Percentiles rank a stretch among this genome's conserved stretches.
phyloP scores from a whole-genome alignment of 495 filamentous ascomycete genomes.

The Stereocaulon alpinum region DNA sequence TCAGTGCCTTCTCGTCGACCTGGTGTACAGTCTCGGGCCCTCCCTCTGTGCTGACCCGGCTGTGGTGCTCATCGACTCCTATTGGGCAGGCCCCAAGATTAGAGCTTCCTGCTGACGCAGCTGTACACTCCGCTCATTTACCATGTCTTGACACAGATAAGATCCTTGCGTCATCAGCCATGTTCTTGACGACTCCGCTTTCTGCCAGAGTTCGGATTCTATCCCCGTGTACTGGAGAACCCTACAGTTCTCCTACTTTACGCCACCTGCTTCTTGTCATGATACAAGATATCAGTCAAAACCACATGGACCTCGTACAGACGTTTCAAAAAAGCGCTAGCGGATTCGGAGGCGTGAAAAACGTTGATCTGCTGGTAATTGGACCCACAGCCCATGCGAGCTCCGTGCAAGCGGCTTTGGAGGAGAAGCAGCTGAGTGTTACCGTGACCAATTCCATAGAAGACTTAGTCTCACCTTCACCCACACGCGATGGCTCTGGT shows the following conservation, averaged over 20 bases:
- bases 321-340: constrained; percentile 5
- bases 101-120: constrained; percentile 11
- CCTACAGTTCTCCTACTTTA: constrained; percentile 2
- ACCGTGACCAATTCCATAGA: background rate
- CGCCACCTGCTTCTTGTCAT: constrained; percentile 5
- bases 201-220: constrained; percentile 5
- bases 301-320: constrained; percentile 1
- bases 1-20: constrained; percentile 4
- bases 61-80: constrained; percentile 5
- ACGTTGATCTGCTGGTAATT: constrained; percentile 8
- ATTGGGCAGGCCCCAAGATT: constrained; percentile 9
- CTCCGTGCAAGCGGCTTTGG: constrained; percentile 5
- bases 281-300: constrained; percentile 11
- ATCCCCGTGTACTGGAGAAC: constrained; percentile 5
- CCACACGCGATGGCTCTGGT: background rate
- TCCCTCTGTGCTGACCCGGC: constrained; percentile 8
- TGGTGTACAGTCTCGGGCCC: constrained; percentile 17
- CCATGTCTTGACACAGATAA: constrained; percentile 12
- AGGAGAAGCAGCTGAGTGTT: background rate
- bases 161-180: background rate
- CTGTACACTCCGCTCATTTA: constrained; percentile 13
- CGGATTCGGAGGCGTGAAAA: background rate
- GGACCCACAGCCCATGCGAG: constrained; percentile 8
- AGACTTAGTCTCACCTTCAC: background rate
- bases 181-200: background rate